Evolutionary conservation across 2,329 filamentous ascomycete genomes (phyloP).

Genomic region (Diaporthe destruens): DNA sequence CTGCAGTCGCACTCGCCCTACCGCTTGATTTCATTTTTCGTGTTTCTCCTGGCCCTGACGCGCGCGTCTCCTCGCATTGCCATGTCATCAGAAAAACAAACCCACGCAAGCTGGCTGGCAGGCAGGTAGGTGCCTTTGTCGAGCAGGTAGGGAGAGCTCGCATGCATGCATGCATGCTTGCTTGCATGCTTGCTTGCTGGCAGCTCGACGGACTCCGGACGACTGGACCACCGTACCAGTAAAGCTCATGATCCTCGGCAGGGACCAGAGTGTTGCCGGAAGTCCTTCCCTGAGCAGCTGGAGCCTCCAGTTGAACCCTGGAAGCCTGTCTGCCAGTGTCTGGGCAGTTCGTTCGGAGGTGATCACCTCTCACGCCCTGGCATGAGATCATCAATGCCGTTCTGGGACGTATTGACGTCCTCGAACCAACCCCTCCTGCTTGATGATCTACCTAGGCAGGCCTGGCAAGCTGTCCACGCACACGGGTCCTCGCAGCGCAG

Average conservation of each 20-base stretch:
- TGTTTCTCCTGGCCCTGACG: not conserved
- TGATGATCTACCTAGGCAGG: not conserved
- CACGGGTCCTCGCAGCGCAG: not conserved
- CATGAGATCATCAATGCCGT: constrained; percentile 8
- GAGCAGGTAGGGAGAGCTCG: not conserved
- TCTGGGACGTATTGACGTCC: not conserved
- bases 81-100: not conserved
- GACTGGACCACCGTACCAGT: not conserved
- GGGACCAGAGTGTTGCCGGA: not conserved
- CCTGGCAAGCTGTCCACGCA: too few relatives aligned
- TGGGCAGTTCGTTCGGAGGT: constrained; percentile 3
- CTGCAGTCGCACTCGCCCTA: constrained; percentile 24
- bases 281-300: not conserved
- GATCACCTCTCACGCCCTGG: constrained; percentile 1
- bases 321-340: too few relatives aligned
- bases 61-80: constrained; percentile 19
- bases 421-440: not conserved
- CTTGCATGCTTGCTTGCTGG: not conserved
- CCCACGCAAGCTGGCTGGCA: too few relatives aligned
- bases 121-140: not conserved
- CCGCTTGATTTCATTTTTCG: constrained; percentile 8
- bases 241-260: not conserved
- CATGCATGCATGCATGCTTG: not conserved
- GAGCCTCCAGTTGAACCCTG: not conserved
- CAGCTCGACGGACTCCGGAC: not conserved